Conservation (phyloP, 768 basidiomycete species). For the Cyclocybe aegerita region DNA sequence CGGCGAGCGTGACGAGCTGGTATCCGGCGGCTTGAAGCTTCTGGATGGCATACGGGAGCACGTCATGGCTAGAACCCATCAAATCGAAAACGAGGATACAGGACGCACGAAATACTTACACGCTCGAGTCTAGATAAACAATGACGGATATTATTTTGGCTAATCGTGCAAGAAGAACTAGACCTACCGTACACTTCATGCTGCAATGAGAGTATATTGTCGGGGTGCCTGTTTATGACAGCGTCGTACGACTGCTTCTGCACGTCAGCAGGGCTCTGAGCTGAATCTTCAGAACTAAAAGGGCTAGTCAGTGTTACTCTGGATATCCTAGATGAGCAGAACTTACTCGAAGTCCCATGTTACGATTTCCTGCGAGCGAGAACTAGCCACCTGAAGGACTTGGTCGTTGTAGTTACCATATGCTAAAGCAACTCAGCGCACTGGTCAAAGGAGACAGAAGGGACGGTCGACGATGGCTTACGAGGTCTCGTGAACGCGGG, state of each 20-base stretch:
- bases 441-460: not conserved
- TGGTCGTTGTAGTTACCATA: constrained; percentile 40
- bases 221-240: constrained; percentile 26
- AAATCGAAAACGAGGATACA: not conserved
- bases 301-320: not conserved
- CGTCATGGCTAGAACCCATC: constrained; percentile 22
- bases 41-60: constrained; percentile 37
- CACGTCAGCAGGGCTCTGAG: constrained; percentile 24
- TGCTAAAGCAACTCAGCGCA: constrained; percentile 17
- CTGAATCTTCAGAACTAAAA: constrained; percentile 37
- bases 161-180: not conserved
- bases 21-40: constrained; percentile 37
- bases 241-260: constrained; percentile 29
- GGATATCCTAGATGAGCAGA: not conserved
- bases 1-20: constrained; percentile 40
- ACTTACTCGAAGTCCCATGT: constrained; percentile 39
- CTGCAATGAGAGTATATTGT: constrained; percentile 36
- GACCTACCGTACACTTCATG: constrained; percentile 36
- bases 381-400: constrained; percentile 25
- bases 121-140: constrained; percentile 16
- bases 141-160: too few relatives aligned
- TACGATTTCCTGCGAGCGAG: constrained; percentile 29
- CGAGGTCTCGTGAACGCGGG: constrained; percentile 39
- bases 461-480: constrained; percentile 15
- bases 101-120: constrained; percentile 14